These are phyloP conservation scores for Ceratocystis ficicola DNA, from an alignment of 2,329 filamentous ascomycete genomes.

Conservation along the genomic window DNA sequence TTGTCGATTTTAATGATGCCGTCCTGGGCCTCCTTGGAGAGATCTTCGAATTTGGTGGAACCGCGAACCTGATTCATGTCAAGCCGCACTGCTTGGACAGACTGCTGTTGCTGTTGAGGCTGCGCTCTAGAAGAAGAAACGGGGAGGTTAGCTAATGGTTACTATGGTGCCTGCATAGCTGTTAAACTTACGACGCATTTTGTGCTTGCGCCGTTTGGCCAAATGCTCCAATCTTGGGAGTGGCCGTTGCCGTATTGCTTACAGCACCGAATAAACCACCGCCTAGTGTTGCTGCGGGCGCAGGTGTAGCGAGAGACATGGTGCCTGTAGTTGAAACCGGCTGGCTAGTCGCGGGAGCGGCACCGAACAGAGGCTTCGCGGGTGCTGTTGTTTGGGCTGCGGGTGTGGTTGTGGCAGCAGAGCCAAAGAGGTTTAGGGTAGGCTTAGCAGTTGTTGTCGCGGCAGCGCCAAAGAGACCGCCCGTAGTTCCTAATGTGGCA, in stretches of 20 bases:
- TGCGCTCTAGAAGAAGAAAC: conserved; percentile 10
- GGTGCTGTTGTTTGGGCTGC: conserved; percentile 20
- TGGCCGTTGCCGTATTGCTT: conserved; percentile 10
- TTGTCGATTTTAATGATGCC: conserved; percentile 67
- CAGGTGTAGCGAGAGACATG: neutral
- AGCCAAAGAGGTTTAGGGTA: conserved; percentile 29
- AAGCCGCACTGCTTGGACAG: conserved; percentile 61
- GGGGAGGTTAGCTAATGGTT: neutral
- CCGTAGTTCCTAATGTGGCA: conserved; percentile 27
- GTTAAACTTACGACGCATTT: neutral
- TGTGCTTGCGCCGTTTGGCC: conserved; percentile 12
- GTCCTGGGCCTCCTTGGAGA: conserved; percentile 68
- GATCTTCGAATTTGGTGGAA: conserved; percentile 84
- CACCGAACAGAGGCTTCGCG: conserved; percentile 24
- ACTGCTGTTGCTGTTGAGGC: conserved; percentile 36
- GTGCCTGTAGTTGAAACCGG: conserved; percentile 2
- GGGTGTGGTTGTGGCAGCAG: conserved; percentile 23
- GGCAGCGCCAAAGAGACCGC: conserved; percentile 31
- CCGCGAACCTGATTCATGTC: conserved; percentile 67
- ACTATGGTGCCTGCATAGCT: neutral
- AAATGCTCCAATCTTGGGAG: conserved; percentile 10
- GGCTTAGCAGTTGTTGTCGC: conserved; percentile 27
- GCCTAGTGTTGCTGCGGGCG: conserved; percentile 24
- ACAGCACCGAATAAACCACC: conserved; percentile 20
- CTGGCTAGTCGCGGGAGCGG: conserved; percentile 22